Evolutionary conservation across 163 green algal genomes (phyloP).

Genomic region (Scenedesmus sp.): DNA sequence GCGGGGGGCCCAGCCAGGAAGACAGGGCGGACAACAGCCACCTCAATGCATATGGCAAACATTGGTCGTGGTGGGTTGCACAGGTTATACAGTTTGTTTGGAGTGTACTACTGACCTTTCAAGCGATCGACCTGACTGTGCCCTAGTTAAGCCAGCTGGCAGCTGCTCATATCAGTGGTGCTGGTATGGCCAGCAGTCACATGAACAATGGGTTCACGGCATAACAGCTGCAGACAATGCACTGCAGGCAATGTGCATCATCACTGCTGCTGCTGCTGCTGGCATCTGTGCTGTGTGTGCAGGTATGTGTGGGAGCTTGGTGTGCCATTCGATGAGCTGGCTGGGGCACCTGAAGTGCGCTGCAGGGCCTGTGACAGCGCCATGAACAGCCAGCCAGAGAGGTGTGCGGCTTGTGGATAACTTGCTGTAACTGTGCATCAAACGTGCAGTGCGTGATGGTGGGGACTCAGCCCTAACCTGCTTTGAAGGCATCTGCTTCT

Average conservation of each 20-base stretch:
- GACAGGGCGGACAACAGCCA: not conserved
- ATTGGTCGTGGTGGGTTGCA: constrained; percentile 80
- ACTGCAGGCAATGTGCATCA: too few relatives aligned
- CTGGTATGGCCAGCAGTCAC: too few relatives aligned
- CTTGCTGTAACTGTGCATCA: not conserved
- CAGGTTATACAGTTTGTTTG: not conserved
- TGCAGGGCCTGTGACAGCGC: constrained; percentile 79
- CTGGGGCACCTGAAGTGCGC: constrained; percentile 74
- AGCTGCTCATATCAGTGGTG: too few relatives aligned
- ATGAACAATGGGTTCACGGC: too few relatives aligned
- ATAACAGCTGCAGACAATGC: too few relatives aligned
- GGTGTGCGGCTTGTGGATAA: not conserved
- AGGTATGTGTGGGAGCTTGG: constrained; percentile 72
- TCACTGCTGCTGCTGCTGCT: too few relatives aligned
- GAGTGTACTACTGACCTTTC: not conserved
- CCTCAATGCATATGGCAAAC: constrained; percentile 64
- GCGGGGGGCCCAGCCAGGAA: constrained; percentile 72
- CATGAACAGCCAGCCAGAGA: constrained; percentile 79
- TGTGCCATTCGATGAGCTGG: constrained; percentile 67
- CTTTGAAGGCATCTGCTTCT: too few relatives aligned
- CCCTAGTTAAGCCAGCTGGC: too few relatives aligned
- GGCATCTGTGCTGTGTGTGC: not conserved
- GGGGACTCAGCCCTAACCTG: too few relatives aligned
- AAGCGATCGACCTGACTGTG: too few relatives aligned
- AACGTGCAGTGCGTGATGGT: not conserved